These are phyloP conservation scores for Saturnispora zaruensis DNA, from an alignment of 805 yeast species.

Conservation along the genomic window DNA sequence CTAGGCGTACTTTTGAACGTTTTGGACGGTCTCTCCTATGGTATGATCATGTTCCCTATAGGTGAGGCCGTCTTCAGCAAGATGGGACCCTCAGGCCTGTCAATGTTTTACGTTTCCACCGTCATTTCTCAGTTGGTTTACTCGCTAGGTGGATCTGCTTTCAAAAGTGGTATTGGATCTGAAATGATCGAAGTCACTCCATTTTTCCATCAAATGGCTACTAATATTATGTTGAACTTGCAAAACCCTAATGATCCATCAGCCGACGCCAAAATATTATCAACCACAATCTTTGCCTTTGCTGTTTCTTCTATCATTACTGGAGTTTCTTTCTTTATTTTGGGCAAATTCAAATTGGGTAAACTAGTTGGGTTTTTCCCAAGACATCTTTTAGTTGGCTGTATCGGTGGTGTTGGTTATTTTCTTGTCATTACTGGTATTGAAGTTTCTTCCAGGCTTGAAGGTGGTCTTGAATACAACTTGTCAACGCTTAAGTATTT, in stretches of 20 bases:
- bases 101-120: constrained; percentile 91
- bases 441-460: constrained; percentile 79
- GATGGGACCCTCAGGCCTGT: constrained; percentile 81
- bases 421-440: constrained; percentile 84
- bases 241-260: constrained; percentile 20
- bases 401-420: constrained; percentile 98
- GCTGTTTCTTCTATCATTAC: constrained; percentile 80
- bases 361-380: constrained; percentile 92
- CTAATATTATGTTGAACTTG: constrained; percentile 47
- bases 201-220: constrained; percentile 92
- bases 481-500: constrained; percentile 44
- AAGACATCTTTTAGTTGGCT: constrained; percentile 89
- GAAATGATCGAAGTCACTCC: constrained; percentile 99
- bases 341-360: constrained; percentile 79
- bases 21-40: constrained; percentile 89
- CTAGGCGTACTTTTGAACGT: constrained; percentile 80
- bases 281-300: constrained; percentile 77
- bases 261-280: constrained; percentile 6
- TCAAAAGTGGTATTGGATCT: constrained; percentile 86
- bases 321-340: constrained; percentile 64
- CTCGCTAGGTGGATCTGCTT: constrained; percentile 86
- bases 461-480: constrained; percentile 63
- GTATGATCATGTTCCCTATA: constrained; percentile 95
- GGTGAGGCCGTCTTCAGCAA: constrained; percentile 68
- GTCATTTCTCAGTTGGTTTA: constrained; percentile 82